phyloP scores from a whole-genome alignment of 306 rosid species.

The Glycine tomentella region DNA sequence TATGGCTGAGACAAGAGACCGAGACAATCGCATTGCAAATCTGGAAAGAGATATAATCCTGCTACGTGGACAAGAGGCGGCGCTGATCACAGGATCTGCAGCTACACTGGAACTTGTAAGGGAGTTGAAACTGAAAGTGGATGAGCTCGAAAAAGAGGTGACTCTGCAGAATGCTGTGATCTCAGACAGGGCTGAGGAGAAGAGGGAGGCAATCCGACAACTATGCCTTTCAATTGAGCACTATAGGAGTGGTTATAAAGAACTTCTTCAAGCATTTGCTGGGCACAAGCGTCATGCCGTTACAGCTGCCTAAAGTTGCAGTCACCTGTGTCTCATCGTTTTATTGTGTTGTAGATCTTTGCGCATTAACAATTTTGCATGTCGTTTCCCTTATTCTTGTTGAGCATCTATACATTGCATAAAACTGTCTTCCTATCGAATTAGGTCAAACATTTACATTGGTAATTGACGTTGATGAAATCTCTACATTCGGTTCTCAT shows the following conservation, averaged over 20 bases:
- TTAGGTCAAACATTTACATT: slow-evolving; percentile 26
- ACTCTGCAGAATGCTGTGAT: slow-evolving; percentile 60
- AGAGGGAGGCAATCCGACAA: slow-evolving; percentile 86
- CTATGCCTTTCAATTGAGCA: slow-evolving; percentile 80
- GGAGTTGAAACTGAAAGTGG: slow-evolving; percentile 64
- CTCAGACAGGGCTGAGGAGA: slow-evolving; percentile 71
- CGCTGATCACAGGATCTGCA: slow-evolving; percentile 54
- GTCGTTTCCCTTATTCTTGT: slow-evolving; percentile 1
- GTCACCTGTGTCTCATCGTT: slow-evolving; percentile 6
- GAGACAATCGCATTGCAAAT: slow-evolving; percentile 56
- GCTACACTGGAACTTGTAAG: slow-evolving; percentile 44
- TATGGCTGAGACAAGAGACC: slow-evolving; percentile 56
- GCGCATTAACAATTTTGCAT: slow-evolving; percentile 28
- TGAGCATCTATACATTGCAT: background rate
- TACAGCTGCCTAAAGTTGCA: slow-evolving; percentile 44
- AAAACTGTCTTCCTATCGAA: slow-evolving; percentile 4
- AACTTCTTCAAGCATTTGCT: slow-evolving; percentile 64
- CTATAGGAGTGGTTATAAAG: slow-evolving; percentile 74
- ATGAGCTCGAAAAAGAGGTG: slow-evolving; percentile 66
- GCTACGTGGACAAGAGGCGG: slow-evolving; percentile 43
- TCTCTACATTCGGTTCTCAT: background rate
- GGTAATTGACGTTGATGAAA: slow-evolving; percentile 29
- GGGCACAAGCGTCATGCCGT: slow-evolving; percentile 58
- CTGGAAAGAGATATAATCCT: slow-evolving; percentile 49
- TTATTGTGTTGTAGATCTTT: slow-evolving; percentile 32